Percentiles rank a stretch among this genome's conserved stretches.
phyloP scores from a whole-genome alignment of 2,329 filamentous ascomycete genomes.

The Acrodontium crateriforme region DNA sequence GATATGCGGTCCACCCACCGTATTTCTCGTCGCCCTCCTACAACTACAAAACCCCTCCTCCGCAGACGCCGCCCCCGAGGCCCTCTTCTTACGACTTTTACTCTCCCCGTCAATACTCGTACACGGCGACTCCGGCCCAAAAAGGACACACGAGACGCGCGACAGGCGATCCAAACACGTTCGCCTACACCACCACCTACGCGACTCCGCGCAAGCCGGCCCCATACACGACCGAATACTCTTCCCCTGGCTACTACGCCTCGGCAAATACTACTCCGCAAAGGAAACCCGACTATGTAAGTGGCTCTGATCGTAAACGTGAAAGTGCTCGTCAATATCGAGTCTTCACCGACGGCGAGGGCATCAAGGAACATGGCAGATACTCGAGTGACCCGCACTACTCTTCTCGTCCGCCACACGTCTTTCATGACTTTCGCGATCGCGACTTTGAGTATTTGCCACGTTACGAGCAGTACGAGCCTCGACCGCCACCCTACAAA shows the following conservation, averaged over 20 bases:
- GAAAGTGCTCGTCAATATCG: constrained; percentile 26
- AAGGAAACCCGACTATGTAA: constrained; percentile 51
- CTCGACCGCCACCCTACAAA: constrained; percentile 36
- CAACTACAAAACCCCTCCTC: constrained; percentile 35
- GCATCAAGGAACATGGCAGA: constrained; percentile 11
- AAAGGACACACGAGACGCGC: constrained; percentile 41
- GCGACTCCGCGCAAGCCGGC: constrained; percentile 22
- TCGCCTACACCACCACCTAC: constrained; percentile 29
- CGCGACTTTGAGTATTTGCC: constrained; percentile 31
- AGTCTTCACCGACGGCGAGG: constrained; percentile 18
- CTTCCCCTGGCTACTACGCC: constrained; percentile 33
- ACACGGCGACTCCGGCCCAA: constrained; percentile 33
- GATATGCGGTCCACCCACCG: constrained; percentile 28
- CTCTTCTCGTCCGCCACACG: constrained; percentile 39
- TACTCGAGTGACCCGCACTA: constrained; percentile 31
- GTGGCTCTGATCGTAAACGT: constrained; percentile 38
- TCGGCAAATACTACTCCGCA: constrained; percentile 34
- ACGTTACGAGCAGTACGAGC: constrained; percentile 26
- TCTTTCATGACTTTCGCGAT: constrained; percentile 44
- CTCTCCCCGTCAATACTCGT: constrained; percentile 37
- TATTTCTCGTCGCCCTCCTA: constrained; percentile 31
- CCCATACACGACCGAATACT: constrained; percentile 26
- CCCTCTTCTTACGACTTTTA: constrained; percentile 40
- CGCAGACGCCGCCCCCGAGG: constrained; percentile 34
- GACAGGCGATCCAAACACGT: constrained; percentile 36